Conservation (phyloP, 202 grass and related monocot genomes). For the Schoenoplectus tabernaemontani region DNA sequence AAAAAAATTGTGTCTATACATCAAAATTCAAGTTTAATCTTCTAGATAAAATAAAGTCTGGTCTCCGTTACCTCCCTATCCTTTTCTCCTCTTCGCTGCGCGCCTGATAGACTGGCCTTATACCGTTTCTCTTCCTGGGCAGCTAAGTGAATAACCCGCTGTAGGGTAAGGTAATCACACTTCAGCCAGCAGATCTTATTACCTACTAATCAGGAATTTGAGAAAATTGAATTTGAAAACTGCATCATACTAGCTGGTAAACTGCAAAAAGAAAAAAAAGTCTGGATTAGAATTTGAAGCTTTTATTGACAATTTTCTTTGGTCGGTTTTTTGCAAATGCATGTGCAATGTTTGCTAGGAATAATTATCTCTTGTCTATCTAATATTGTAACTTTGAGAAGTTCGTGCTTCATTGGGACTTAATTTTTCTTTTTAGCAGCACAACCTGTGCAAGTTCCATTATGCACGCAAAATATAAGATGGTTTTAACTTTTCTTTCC, state of each 20-base stretch:
- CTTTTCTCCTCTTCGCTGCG: too few relatives aligned
- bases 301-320: neutral
- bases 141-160: too few relatives aligned
- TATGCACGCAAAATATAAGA: neutral
- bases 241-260: neutral
- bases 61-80: too few relatives aligned
- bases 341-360: neutral
- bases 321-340: neutral
- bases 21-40: constrained; percentile 3
- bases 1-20: neutral
- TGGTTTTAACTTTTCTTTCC: neutral
- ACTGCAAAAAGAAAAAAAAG: neutral
- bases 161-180: too few relatives aligned
- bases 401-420: neutral
- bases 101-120: too few relatives aligned
- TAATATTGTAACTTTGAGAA: neutral
- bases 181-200: neutral
- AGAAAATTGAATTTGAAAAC: neutral
- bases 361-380: neutral
- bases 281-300: neutral
- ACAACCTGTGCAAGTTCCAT: neutral
- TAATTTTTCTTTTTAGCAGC: neutral
- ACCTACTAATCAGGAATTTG: neutral
- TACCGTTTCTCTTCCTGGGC: too few relatives aligned
- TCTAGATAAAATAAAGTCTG: neutral